phyloP scores from a whole-genome alignment of 345 rosid genomes.

The Tarenaya hassleriana region DNA sequence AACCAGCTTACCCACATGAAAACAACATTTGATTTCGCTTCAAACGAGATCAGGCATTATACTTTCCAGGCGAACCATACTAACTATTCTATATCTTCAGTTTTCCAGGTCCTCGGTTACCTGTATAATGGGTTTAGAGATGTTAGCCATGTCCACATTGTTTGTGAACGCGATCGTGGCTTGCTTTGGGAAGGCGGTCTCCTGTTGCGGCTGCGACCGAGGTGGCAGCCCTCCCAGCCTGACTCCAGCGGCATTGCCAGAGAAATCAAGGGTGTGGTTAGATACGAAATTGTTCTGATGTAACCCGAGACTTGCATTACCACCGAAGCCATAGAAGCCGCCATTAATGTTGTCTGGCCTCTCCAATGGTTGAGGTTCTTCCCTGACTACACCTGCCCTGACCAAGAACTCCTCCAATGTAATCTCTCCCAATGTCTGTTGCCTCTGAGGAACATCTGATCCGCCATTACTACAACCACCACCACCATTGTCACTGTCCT shows the following conservation, averaged over 20 bases:
- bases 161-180: slow-evolving; percentile 34
- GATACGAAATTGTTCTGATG: slow-evolving; percentile 24
- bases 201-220: slow-evolving; percentile 30
- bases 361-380: slow-evolving; percentile 32
- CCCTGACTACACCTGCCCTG: slow-evolving; percentile 77
- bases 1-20: too few species aligned
- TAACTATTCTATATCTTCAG: too few species aligned
- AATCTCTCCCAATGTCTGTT: slow-evolving; percentile 76
- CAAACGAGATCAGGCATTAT: too few species aligned
- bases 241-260: slow-evolving; percentile 30
- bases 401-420: slow-evolving; percentile 88
- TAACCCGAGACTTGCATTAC: neutral
- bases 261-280: slow-evolving; percentile 45
- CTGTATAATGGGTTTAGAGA: neutral
- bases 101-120: slow-evolving; percentile 37
- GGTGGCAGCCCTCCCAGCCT: slow-evolving; percentile 30
- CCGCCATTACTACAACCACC: slow-evolving; percentile 29
- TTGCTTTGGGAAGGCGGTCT: slow-evolving; percentile 62
- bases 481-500: slow-evolving; percentile 33
- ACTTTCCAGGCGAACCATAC: too few species aligned
- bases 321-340: slow-evolving; percentile 30
- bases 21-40: too few species aligned
- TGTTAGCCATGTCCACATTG: slow-evolving; percentile 19
- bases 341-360: slow-evolving; percentile 32
- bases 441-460: slow-evolving; percentile 45